Evolutionary conservation across 1,139 yeast genomes (phyloP).

Genomic region (Nakaseomyces glabratus): DNA sequence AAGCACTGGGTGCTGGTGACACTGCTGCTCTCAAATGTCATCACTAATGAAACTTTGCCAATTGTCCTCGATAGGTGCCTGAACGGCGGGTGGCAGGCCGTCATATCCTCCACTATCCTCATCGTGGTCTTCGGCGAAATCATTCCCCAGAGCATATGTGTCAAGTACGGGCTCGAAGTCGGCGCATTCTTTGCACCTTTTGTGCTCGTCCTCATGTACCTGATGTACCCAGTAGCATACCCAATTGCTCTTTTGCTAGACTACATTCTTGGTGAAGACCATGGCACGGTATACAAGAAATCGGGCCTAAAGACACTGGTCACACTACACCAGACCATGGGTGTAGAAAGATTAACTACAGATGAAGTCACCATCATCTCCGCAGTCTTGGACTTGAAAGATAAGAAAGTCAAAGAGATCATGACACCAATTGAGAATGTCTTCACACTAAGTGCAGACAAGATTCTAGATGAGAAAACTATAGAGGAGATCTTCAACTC

Average conservation of each 20-base stretch:
- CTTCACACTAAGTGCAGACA: conserved; percentile 79
- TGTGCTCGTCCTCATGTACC: conserved; percentile 74
- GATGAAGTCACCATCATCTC: conserved; percentile 95
- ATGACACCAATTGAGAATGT: conserved; percentile 95
- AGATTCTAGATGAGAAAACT: conserved; percentile 69
- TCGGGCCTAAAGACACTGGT: conserved; percentile 90
- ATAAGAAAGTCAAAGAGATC: conserved; percentile 73
- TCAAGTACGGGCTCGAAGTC: conserved; percentile 81
- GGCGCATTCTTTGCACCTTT: conserved; percentile 91
- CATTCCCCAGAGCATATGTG: conserved; percentile 90
- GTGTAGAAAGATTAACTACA: conserved; percentile 82
- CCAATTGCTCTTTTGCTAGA: conserved; percentile 82
- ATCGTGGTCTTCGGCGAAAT: conserved; percentile 95
- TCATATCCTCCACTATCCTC: conserved; percentile 80
- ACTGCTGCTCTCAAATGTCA: conserved; percentile 72
- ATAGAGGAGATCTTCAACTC: conserved; percentile 89
- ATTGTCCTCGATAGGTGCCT: conserved; percentile 84
- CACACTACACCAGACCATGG: conserved; percentile 88
- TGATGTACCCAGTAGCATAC: conserved; percentile 86
- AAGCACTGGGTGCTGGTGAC: conserved; percentile 98
- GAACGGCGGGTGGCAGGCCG: conserved; percentile 98
- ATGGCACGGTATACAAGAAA: conserved; percentile 88
- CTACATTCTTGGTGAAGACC: conserved; percentile 83
- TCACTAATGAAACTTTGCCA: conserved; percentile 92
- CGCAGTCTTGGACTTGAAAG: conserved; percentile 89